A percentile compares a stretch with the other conserved stretches of the same genome.
Conservation (phyloP, 2,329 filamentous ascomycete genomes). For the Penicillium hordei region DNA sequence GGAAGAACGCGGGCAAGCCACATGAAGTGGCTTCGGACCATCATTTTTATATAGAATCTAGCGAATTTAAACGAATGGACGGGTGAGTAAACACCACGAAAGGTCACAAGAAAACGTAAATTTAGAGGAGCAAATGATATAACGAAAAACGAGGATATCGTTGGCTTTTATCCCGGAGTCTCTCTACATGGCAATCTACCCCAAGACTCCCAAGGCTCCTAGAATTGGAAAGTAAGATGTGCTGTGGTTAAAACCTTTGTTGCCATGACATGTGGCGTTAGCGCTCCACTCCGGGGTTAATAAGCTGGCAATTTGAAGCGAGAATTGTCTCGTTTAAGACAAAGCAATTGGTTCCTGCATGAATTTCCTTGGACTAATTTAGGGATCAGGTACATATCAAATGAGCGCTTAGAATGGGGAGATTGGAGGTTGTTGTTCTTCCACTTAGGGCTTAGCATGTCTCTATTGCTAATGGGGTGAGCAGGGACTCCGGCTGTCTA, state of each 20-base stretch:
- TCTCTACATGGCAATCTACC: not conserved
- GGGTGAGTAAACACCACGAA: constrained; percentile 1
- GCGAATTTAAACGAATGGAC: constrained; percentile 4
- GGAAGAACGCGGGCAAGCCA: constrained; percentile 6
- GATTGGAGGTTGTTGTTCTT: not conserved
- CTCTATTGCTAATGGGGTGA: not conserved
- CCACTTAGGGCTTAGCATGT: constrained; percentile 1
- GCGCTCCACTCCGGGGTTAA: constrained; percentile 1
- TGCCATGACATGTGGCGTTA: constrained; percentile 1
- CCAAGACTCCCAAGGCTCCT: not conserved
- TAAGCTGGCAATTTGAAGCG: constrained; percentile 3
- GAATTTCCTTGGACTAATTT: not conserved
- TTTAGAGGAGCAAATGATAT: not conserved
- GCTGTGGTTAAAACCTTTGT: not conserved
- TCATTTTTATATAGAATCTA: not conserved
- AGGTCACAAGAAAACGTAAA: not conserved
- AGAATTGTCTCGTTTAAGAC: not conserved
- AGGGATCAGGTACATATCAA: not conserved
- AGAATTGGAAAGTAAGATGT: not conserved
- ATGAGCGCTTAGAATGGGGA: not conserved
- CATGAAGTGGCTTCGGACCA: not conserved
- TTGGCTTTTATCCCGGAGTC: not conserved
- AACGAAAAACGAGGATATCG: not conserved
- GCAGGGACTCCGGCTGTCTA: not conserved
- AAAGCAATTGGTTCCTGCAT: constrained; percentile 1